Conservation (phyloP, 2,329 filamentous ascomycete species). For the Pseudonectria foliicola region DNA sequence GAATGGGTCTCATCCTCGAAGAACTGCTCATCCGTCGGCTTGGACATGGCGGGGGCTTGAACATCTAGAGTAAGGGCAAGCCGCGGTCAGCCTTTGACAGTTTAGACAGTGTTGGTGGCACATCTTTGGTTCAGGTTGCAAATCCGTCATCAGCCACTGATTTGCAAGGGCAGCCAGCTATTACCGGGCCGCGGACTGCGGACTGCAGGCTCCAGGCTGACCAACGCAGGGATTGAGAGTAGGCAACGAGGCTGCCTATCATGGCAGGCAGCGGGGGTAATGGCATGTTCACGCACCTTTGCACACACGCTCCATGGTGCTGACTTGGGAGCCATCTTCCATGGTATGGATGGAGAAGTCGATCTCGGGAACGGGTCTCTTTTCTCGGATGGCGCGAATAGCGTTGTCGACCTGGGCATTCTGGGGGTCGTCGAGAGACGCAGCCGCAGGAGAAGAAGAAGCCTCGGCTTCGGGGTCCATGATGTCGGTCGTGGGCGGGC, state of each 20-base stretch:
- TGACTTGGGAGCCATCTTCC: slow-evolving; percentile 95
- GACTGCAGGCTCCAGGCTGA: too few species aligned
- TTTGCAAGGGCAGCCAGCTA: too few species aligned
- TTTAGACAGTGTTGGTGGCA: slow-evolving; percentile 1
- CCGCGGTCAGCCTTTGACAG: slow-evolving; percentile 12
- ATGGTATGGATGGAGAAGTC: slow-evolving; percentile 98
- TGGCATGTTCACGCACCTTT: slow-evolving; percentile 64
- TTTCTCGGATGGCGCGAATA: slow-evolving; percentile 84
- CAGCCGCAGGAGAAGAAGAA: slow-evolving; percentile 18
- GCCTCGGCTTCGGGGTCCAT: slow-evolving; percentile 45
- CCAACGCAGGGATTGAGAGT: too few species aligned
- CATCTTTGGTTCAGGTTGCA: too few species aligned
- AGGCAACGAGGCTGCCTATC: too few species aligned
- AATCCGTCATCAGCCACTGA: too few species aligned
- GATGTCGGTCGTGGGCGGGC: slow-evolving; percentile 19
- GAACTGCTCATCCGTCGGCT: slow-evolving; percentile 91
- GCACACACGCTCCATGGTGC: slow-evolving; percentile 90
- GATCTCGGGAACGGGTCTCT: slow-evolving; percentile 94
- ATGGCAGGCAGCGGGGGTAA: slow-evolving; percentile 6
- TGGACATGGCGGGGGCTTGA: slow-evolving; percentile 90
- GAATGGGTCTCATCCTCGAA: slow-evolving; percentile 76
- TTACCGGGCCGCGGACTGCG: too few species aligned
- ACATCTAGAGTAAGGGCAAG: slow-evolving; percentile 58
- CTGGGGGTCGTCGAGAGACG: slow-evolving; percentile 36
- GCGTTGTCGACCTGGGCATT: slow-evolving; percentile 74